phyloP scores from a whole-genome alignment of 2,329 filamentous ascomycete species.

The Botrytis deweyae region DNA sequence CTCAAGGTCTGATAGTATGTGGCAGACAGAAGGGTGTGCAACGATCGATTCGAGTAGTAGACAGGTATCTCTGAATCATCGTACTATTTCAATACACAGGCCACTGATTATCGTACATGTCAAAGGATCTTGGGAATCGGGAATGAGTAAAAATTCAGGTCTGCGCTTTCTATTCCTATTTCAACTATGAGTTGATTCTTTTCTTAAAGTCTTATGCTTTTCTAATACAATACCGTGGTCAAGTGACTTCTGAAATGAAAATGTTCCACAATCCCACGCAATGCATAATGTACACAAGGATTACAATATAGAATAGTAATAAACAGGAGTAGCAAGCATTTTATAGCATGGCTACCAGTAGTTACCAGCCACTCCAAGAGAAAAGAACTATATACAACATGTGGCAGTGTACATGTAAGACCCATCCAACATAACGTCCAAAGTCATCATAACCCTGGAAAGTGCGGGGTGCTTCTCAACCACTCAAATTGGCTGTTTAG shows the following conservation, averaged over 20 bases:
- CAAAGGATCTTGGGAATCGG: not conserved
- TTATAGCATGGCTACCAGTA: not conserved
- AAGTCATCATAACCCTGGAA: not conserved
- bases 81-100: not conserved
- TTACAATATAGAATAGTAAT: not conserved
- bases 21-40: not conserved
- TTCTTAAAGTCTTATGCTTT: not conserved
- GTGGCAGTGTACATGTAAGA: not conserved
- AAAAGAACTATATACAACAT: not conserved
- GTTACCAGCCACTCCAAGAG: not conserved
- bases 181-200: not conserved
- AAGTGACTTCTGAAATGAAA: not conserved
- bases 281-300: not conserved
- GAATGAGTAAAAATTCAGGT: not conserved
- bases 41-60: not conserved
- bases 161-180: not conserved
- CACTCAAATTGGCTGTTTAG: not conserved
- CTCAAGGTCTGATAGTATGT: not conserved
- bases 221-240: not conserved
- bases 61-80: not conserved
- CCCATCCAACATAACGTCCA: not conserved
- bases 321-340: not conserved
- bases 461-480: slow-evolving; percentile 4
- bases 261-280: not conserved
- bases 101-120: not conserved